phyloP scores from a whole-genome alignment of 257 asterid genomes.

The Craterostigma plantagineum region DNA sequence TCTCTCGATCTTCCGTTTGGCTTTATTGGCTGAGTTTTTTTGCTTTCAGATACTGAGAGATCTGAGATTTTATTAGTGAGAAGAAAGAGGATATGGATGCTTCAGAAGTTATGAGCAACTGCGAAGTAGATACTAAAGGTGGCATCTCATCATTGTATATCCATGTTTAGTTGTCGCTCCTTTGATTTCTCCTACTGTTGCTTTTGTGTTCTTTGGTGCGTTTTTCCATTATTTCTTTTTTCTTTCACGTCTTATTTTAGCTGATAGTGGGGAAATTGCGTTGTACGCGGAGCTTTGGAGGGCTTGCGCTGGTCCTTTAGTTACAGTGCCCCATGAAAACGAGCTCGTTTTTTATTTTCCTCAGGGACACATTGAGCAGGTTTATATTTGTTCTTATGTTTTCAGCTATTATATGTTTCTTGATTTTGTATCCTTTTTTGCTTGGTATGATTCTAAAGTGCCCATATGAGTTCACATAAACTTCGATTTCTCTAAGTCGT shows the following conservation, averaged over 20 bases:
- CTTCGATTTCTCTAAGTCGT: no score
- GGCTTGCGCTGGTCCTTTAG: constrained; percentile 97
- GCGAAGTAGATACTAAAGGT: constrained; percentile 26
- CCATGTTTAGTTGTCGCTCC: constrained; percentile 15
- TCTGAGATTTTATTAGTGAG: constrained; percentile 34
- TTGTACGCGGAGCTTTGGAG: constrained; percentile 81
- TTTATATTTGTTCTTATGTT: constrained; percentile 6
- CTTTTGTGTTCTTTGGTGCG: background rate
- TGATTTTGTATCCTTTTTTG: background rate
- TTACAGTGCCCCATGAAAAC: constrained; percentile 58
- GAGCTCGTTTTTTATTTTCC: constrained; percentile 83
- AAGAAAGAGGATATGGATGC: constrained; percentile 38
- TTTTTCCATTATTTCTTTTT: background rate
- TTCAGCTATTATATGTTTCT: background rate
- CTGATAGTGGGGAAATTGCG: constrained; percentile 66
- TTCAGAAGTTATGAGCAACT: constrained; percentile 50
- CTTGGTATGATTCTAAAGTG: background rate
- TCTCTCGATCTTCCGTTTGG: no score
- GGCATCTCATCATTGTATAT: constrained; percentile 12
- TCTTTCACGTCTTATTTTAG: background rate
- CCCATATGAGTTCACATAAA: no score
- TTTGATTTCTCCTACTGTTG: constrained; percentile 29
- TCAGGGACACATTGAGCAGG: constrained; percentile 98
- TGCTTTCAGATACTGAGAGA: constrained; percentile 19
- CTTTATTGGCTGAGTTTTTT: background rate